Evolutionary conservation across 352 stramenopile genomes (phyloP), one percentile per base, ranked within the genome.

Genomic region (Phytophthora pini): DNA sequence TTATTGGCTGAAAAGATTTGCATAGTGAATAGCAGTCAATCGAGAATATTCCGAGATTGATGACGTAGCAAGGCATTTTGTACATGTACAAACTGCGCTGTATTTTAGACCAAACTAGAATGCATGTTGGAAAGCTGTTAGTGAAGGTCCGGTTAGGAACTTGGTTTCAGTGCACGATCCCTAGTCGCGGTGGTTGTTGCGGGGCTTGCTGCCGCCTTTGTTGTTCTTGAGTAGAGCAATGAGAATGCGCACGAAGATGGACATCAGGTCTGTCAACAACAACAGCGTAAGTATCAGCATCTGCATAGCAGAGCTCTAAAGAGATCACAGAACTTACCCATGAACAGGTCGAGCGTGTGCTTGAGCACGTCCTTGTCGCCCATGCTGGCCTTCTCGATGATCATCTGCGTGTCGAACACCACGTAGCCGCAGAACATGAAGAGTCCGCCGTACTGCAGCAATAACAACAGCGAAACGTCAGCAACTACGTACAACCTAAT

Each of bases 341-440:
- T 77, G 65, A 97, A 97, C 22, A 97, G 86, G 52, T 91, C 76
- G 26, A 94, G 71, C 36, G 90, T 88, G 73, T 97, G 88, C 56
- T 77, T 79, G 49, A 95, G 73, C 60, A 88, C 81, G 76, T 97
- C 89, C 62, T 89, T 89, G 80, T 94, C 83, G 22, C 88, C 90
- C 52, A 82, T 64, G 34, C 67, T 81, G 24, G 86, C 89, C 70
- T 94, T 93, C 74, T 95, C 88, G 59, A 97, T 92, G 69, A 97
- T 96, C 66, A 97, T 88, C 64, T 97, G 90, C 58, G 89, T 96
- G 80, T 97, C 90, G 44, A 95, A 94, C 40, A 97, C 68, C 45
- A 97, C 87, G 71, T 96, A 97, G 44, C 82, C 88, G 69, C 85
- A 95, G 58, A 97, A 97, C 46, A 96, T 57, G 52, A 90, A 80